Evolutionary conservation across 805 yeast species (phyloP), one percentile per base, ranked within the genome.

Genomic region (Teunomyces pallodes): DNA sequence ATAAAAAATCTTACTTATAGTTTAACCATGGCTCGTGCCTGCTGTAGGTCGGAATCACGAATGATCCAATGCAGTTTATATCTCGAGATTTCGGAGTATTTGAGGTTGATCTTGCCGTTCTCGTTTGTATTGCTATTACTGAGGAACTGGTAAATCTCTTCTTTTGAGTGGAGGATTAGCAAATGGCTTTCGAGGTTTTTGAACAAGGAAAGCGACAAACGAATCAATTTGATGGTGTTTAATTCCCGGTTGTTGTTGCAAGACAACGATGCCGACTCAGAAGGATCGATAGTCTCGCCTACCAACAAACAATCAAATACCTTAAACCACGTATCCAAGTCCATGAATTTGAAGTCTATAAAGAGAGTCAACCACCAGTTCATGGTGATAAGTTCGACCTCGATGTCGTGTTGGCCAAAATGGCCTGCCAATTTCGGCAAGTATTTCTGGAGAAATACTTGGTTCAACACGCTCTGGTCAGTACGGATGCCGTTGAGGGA

Each of bases 341-440:
- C 75, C n/a, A 79, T 57, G 31, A 79, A 69, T 41, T 72, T 57
- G 14, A 54, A 36, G 35, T 69, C 83, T 0, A 81, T 75, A 57
- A 80, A 81, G 28, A 82, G 60, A 8, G 81, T 70, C 12, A 81
- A 65, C 67, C 82, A 80, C 86, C 86, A 81, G 49, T 78, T 77
- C 55, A 79, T 70, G 9, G 82, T 72, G 20, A 80, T 70, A 13
- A 78, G 69, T 40, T 77, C 81, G 2, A 77, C 53, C 44, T 80
- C 80, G 30, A 81, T 71, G 2, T 65, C 66, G 4, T 68, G 52
- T 0, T 42, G 45, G 3, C 43, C 17, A 27, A 74, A 66, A 48
- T 79, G 81, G 4, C 49, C 54, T 43, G 58, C 50, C 10, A 81
- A 56, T 31, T 62, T 57, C 0, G 84, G 82, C 36, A 78, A 46